Base-by-base conservation (phyloP, 768 basidiomycete species). In the Kwoniella heveanensis region DNA sequence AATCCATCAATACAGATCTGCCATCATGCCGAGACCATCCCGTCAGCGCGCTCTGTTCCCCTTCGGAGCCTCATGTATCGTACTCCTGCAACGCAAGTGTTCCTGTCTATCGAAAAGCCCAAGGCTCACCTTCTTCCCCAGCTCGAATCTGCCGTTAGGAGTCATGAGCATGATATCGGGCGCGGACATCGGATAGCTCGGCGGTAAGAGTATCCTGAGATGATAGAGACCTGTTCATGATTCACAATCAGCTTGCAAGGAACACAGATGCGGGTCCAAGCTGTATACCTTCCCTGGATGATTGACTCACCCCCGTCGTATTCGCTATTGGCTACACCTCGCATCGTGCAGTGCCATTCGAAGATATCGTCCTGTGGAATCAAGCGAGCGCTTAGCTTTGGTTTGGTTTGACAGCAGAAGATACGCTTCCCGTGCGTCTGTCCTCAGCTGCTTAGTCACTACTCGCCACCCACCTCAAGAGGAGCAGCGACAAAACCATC, bases 261-360 rank as follows among this genome's bases (percentile, higher is more conserved):
- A n/a, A n/a, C n/a, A n/a, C n/a, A n/a, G n/a, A n/a, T n/a, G n/a
- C n/a, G n/a, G n/a, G n/a, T n/a, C n/a, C n/a, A n/a, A n/a, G n/a
- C n/a, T n/a, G n/a, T n/a, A n/a, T n/a, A n/a, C n/a, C n/a, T 2
- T 48, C 12, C 32, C 39, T 55, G 46, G 21, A 24, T 5, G n/a
- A 8, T 13, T 29, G 2, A 68, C 79, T 61, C 29, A 49, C 94
- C 95, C 57, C 91, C 92, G 79, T 92, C 90, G 66, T 89, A 98
- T 77, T 97, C 93, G 37, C 92, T 93, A 17, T 88, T 91, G 15
- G 85, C 75, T 1, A 93, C 86, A 1, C 94, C 95, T 65, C 92
- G 88, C 57, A 98, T 84, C n/a, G 95, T 97, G 77, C 92, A 96
- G 77, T 97, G 94, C 95, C 95, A 98, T 84, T 94, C 86, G 83